These are phyloP conservation scores for Coemansia sp. DNA, from an alignment of 192 early-diverging fungal species.

Conservation along the genomic window DNA sequence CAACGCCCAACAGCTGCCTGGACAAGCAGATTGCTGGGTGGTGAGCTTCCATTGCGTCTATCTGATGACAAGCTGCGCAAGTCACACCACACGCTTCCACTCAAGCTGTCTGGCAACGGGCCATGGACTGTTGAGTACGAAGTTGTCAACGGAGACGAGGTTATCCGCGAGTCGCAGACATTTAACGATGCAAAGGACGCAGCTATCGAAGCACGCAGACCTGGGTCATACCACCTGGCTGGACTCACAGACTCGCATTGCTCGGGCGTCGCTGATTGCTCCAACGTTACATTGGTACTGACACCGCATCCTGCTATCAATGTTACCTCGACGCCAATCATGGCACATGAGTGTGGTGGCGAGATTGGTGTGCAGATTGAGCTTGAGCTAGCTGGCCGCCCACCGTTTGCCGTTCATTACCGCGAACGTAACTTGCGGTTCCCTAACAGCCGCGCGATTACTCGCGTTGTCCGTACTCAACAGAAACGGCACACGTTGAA, in stretches of 20 bases:
- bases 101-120: conserved; percentile 22
- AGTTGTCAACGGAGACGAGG: conserved; percentile 14
- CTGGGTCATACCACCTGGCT: conserved; percentile 34
- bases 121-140: conserved; percentile 45
- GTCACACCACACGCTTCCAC: conserved; percentile 23
- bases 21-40: conserved; percentile 9
- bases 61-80: conserved; percentile 41
- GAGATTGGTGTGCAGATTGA: conserved; percentile 42
- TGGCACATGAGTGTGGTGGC: conserved; percentile 48
- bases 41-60: conserved; percentile 28
- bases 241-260: conserved; percentile 38
- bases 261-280: conserved; percentile 5
- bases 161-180: conserved; percentile 9
- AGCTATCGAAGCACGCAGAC: conserved; percentile 15
- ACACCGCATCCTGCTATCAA: conserved; percentile 23
- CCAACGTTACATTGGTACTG: conserved; percentile 26
- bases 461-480: conserved; percentile 30
- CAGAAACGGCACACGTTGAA: conserved; percentile 34
- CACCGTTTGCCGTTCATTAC: conserved; percentile 45
- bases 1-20: conserved; percentile 27
- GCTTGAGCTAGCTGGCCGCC: conserved; percentile 40
- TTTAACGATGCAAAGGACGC: conserved; percentile 13
- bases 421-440: conserved; percentile 43
- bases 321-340: conserved; percentile 36
- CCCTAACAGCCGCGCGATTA: conserved; percentile 14